Percentiles rank a stretch among this genome's conserved stretches.
Evolutionary conservation across 768 basidiomycete genomes (phyloP).

Genomic region (Calocera viscosa): DNA sequence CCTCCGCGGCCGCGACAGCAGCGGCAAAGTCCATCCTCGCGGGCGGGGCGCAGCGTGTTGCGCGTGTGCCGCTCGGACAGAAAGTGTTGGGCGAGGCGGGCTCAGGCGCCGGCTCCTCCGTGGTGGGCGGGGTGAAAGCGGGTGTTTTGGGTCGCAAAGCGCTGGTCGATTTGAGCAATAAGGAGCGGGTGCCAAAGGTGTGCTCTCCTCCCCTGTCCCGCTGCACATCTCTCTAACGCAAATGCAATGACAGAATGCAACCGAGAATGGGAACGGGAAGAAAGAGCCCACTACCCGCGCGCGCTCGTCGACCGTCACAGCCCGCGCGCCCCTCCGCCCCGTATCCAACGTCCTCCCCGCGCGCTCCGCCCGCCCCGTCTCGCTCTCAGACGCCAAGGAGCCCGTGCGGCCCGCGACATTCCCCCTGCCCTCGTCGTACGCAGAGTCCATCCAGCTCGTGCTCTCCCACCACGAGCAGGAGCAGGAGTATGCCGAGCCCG

Average conservation of each 20-base stretch:
- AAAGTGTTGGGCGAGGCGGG: background rate
- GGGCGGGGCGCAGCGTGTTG: background rate
- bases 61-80: background rate
- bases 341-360: constrained; percentile 11
- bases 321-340: constrained; percentile 9
- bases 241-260: too few relatives aligned
- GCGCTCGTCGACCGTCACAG: background rate
- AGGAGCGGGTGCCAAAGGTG: background rate
- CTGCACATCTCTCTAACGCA: background rate
- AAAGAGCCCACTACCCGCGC: background rate
- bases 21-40: background rate
- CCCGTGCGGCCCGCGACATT: constrained; percentile 1
- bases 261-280: background rate
- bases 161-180: background rate
- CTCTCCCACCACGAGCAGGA: background rate
- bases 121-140: background rate
- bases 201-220: background rate
- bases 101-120: background rate
- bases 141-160: background rate
- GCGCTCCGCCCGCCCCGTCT: constrained; percentile 8
- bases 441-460: constrained; percentile 8
- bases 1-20: background rate
- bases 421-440: constrained; percentile 4
- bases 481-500: background rate
- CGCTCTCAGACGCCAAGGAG: constrained; percentile 1